Evolutionary conservation across 371 early-diverging fungal species (phyloP), one percentile per base, ranked within the genome.

Genomic region (Nematocida minor): DNA sequence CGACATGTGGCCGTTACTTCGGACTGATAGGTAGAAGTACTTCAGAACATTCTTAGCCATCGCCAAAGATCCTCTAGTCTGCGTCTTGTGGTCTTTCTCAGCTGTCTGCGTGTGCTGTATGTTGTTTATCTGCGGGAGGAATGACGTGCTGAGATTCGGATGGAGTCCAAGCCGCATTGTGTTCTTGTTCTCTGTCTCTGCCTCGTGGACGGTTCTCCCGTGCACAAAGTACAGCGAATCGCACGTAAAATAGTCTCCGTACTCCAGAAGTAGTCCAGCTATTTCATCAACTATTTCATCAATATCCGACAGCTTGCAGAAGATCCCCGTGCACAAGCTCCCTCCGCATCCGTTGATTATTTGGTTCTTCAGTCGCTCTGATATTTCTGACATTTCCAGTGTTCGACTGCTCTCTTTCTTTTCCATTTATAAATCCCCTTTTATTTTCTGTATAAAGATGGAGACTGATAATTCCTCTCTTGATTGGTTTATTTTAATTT

Each of bases 301-400:
- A n/a, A 64, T 44, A 22, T 74, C 77, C 4, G 77, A 60, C 20
- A 74, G 31, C 38, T 74, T 74, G 48, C 77, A 74, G 66, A 74
- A 74, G 16, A 74, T 62, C 27, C 77, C 77, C 22, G 44, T 48
- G 44, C 77, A 74, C 3, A 32, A 16, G 9, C 22, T 36, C 14
- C 60, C 66, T 0, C 60, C 77, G 32, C 77, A 74, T 27, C 77
- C 77, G 54, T 74, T n/a, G 16, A 74, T n/a, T 63, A 74, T 29
- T 32, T 74, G 77, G 25, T 62, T 74, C 36, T 62, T 74, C 22
- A 74, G 57, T 25, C 32, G 11, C 29, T 71, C 71, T 25, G 9
- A 18, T 20, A 64, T 29, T 32, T 71, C 71, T 25, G 9, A 18
- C 14, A 64, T 16, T n/a, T 18, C 71, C 32, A 20, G 38, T 14